These are phyloP conservation scores for Pichia sp. DNA, from an alignment of 1,139 yeast genomes.

Conservation along the genomic window DNA sequence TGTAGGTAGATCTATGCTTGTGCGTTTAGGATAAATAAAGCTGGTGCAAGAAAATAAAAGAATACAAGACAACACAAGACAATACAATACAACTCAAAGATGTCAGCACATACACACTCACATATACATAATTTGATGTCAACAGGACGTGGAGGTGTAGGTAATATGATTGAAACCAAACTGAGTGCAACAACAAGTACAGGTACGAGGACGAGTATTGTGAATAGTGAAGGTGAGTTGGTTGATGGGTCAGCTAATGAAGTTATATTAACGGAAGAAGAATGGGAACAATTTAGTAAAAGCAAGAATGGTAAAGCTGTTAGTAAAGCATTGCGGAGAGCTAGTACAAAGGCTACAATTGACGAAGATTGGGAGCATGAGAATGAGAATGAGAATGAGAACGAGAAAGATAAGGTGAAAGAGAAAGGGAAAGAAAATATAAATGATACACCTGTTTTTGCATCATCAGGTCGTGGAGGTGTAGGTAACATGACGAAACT, in stretches of 20 bases:
- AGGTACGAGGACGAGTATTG: not conserved
- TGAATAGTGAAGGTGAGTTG: not conserved
- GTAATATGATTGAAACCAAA: conserved; percentile 27
- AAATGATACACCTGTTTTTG: conserved; percentile 29
- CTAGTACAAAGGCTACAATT: no score
- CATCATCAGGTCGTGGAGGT: conserved; percentile 55
- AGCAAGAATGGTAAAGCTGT: no score
- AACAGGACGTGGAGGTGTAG: conserved; percentile 39
- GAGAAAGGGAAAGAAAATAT: not conserved
- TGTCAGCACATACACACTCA: conserved; percentile 12
- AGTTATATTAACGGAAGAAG: conserved; percentile 18
- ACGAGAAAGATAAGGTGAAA: not conserved
- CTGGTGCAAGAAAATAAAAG: no score
- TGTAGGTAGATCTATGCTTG: no score
- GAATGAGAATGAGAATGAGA: not conserved
- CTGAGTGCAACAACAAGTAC: not conserved
- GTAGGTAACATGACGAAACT: conserved; percentile 46
- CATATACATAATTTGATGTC: conserved; percentile 23
- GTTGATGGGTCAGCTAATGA: conserved; percentile 18
- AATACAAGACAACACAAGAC: no score
- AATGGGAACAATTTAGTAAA: conserved; percentile 5
- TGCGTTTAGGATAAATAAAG: no score
- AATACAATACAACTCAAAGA: not conserved
- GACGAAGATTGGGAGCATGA: not conserved
- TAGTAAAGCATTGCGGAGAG: not conserved